Evolutionary conservation across 805 yeast genomes (phyloP), one percentile per base, ranked within the genome.

Genomic region (Starmerella vaccinii): DNA sequence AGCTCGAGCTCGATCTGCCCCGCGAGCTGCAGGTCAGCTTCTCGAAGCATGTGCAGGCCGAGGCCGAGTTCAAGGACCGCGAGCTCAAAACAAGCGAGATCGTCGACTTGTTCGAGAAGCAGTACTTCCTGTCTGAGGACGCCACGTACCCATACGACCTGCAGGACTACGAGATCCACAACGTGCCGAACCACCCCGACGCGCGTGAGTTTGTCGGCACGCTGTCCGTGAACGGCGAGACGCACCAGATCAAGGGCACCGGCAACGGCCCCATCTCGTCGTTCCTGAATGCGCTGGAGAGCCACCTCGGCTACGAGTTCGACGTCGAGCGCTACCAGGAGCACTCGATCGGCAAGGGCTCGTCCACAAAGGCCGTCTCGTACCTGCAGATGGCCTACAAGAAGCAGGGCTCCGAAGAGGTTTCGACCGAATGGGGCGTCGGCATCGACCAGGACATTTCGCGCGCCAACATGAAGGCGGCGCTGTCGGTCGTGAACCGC

Each of bases 371-470:
- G 65, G 95, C 95, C 48, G 92, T 84, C 13, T 76, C 90, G n/a
- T 84, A 81, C 60, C 80, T 89, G 52, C 82, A 77, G 59, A 62
- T 76, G 48, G 65, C 77, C 57, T 76, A 75, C 65, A 69, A 71
- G 39, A 67, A 66, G 41, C 66, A 69, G 43, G 45, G 49, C 32
- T 15, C n/a, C 8, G 49, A 49, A 15, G 61, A 69, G 61, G 46
- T 61, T 50, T 59, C 67, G 44, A 53, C 61, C 55, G 68, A 71
- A 45, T 89, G 96, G 95, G 97, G 97, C 69, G 89, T 89, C 52
- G 97, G 95, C 63, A 79, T 87, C 55, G 82, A 86, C 64, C 90
- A 81, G 68, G 95, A 89, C 68, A 92, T 85, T 49, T 82, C 95
- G 23, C 82, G 81, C 62, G 92, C 96, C 44, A 81, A 95, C 5